Base-by-base conservation (phyloP, 257 asterid genomes). In the Lantana camara region DNA sequence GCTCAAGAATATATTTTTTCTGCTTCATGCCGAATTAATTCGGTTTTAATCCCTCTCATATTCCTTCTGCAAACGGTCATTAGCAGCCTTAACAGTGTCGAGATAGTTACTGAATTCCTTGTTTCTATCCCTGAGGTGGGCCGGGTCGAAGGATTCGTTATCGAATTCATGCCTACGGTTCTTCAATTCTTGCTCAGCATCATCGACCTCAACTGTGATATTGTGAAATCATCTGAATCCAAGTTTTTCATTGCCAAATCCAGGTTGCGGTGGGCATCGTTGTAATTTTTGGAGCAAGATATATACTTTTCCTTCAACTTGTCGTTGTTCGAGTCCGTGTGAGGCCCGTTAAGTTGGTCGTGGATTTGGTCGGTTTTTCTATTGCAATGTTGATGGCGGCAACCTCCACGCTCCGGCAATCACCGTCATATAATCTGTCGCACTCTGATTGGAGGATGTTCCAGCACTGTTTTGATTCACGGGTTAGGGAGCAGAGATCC, bases 221-320 rank as follows among this genome's bases (percentile, higher is more conserved):
- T 13, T 4, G 34, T 21, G 30, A 55, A 44, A 14, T 30, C 50
- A 0, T 19, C 32, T 0, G 66, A 54, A 50, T 44, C 56, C 10
- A 68, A 58, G 32, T 11, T 14, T 12, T n/a, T 38, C 38, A 22
- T 62, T 3, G 52, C 73, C 21, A 5, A 13, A 0, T 12, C 30
- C n/a, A 79, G 72, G 63, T 67, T 60, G 24, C 48, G 60, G 32
- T 34, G 8, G 5, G 63, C 77, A 5, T 76, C 61, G 14, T 57
- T 48, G 69, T 73, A 76, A 41, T 69, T 79, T 47, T 57, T 52
- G 0, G 75, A 64, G 40, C 85, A 79, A 1, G 66, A 53, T 6
- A 0, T 4, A 45, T 76, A 75, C 51, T 66, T 66, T 7, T 19
- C 7, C 56, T 53, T 76, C n/a, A 66, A 21, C 2, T 7, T 16